Conservation (phyloP, 805 yeast species). For the Yarrowia phangngaensis region DNA sequence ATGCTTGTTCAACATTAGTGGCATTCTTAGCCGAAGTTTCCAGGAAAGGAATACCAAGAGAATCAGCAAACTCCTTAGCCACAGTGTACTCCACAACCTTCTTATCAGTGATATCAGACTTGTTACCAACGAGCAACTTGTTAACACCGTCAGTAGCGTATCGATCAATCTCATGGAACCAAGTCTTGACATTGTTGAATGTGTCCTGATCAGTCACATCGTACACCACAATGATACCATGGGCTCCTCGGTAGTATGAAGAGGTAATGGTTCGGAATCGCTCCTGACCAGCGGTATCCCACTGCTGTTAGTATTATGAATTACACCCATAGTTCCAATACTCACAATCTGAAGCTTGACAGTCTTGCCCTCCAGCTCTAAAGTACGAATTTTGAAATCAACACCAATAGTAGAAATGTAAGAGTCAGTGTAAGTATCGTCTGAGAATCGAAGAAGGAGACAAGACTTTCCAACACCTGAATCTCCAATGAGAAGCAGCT, state of each 20-base stretch:
- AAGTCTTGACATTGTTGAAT: conserved; percentile 93
- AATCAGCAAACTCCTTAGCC: conserved; percentile 97
- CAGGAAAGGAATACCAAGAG: conserved; percentile 87
- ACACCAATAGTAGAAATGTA: conserved; percentile 98
- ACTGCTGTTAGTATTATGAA: conserved; percentile 37
- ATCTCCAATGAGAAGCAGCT: conserved; percentile 91
- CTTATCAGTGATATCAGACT: conserved; percentile 89
- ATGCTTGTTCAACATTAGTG: conserved; percentile 97
- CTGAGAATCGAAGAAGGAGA: conserved; percentile 90
- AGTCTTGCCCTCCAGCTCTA: conserved; percentile 91
- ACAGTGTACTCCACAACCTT: conserved; percentile 93
- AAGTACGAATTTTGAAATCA: conserved; percentile 67
- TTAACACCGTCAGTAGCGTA: conserved; percentile 97
- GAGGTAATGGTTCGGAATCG: conserved; percentile 96
- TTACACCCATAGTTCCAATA: neutral
- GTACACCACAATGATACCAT: conserved; percentile 95
- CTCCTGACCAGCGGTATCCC: conserved; percentile 99
- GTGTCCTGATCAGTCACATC: conserved; percentile 89
- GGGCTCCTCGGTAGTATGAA: conserved; percentile 97
- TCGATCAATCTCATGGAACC: conserved; percentile 98
- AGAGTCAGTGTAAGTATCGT: conserved; percentile 94
- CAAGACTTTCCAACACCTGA: conserved; percentile 99
- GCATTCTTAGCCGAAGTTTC: conserved; percentile 95
- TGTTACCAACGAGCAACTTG: conserved; percentile 93
- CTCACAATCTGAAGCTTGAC: conserved; percentile 81